Evolutionary conservation across 2,329 filamentous ascomycete species (phyloP).

Genomic region (Hymenoscyphus albidus): DNA sequence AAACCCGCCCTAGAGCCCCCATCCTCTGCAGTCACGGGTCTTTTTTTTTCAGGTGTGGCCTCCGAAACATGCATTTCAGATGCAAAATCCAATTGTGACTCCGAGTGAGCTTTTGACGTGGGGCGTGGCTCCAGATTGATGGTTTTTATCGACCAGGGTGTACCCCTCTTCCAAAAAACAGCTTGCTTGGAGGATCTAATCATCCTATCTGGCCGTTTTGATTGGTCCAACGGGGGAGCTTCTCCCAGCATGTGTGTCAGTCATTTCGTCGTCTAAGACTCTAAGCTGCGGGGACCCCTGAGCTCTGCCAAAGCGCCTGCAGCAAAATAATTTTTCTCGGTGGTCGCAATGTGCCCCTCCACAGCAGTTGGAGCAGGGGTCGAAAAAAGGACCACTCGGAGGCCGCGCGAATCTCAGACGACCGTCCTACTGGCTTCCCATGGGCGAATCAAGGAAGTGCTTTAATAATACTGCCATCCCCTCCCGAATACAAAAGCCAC

Average conservation of each 20-base stretch:
- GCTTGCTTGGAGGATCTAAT: slow-evolving; percentile 13
- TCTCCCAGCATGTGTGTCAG: slow-evolving; percentile 22
- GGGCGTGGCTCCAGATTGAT: slow-evolving; percentile 14
- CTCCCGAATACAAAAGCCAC: background rate
- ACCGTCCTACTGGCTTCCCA: background rate
- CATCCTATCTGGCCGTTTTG: slow-evolving; percentile 18
- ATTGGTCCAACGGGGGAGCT: slow-evolving; percentile 17
- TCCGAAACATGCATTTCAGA: background rate
- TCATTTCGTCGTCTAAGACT: slow-evolving; percentile 9
- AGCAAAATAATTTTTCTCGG: slow-evolving; percentile 14
- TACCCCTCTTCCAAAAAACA: slow-evolving; percentile 13
- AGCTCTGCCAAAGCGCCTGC: slow-evolving; percentile 10
- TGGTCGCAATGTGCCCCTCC: slow-evolving; percentile 8
- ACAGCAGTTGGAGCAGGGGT: background rate
- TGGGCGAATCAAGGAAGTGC: background rate
- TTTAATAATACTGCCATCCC: slow-evolving; percentile 5
- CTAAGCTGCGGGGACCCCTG: slow-evolving; percentile 23
- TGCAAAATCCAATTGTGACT: background rate
- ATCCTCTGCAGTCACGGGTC: slow-evolving; percentile 16
- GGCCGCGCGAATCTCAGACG: background rate
- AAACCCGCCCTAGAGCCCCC: background rate
- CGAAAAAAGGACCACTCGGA: slow-evolving; percentile 3
- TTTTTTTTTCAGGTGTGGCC: background rate
- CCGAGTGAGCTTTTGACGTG: slow-evolving; percentile 11
- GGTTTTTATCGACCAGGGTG: slow-evolving; percentile 3